A percentile compares a stretch with the other conserved stretches of the same genome.
phyloP scores from a whole-genome alignment of 176 grass and related monocot genomes.

The Rhynchospora breviuscula region DNA sequence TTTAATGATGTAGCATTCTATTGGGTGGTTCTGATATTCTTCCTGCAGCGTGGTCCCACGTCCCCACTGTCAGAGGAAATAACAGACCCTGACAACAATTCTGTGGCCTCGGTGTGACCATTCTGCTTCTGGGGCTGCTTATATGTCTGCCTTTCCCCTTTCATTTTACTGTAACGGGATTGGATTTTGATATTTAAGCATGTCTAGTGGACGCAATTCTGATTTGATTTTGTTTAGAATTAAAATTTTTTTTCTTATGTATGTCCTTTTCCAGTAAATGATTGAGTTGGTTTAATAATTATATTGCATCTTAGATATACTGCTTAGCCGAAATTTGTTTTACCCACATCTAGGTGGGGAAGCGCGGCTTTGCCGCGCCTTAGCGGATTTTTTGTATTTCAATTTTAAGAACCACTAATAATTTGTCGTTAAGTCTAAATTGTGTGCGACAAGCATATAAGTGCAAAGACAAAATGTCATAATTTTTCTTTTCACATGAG shows the following conservation, averaged over 20 bases:
- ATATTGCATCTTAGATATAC: no score
- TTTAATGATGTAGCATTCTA: constrained; percentile 80
- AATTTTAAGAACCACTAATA: no score
- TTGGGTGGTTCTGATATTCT: constrained; percentile 85
- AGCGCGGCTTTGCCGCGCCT: no score
- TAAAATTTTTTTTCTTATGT: not conserved
- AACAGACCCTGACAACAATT: constrained; percentile 63
- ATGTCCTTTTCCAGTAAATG: not conserved
- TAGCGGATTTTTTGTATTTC: no score
- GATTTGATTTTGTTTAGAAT: constrained; percentile 15
- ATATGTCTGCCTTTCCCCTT: constrained; percentile 78
- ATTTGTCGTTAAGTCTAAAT: no score
- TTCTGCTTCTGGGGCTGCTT: constrained; percentile 71
- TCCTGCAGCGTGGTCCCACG: constrained; percentile 77
- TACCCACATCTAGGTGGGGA: no score
- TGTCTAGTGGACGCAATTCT: not conserved
- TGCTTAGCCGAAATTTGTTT: no score
- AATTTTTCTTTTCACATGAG: no score
- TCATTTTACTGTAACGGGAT: constrained; percentile 51
- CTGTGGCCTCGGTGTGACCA: constrained; percentile 41
- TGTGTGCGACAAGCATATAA: no score
- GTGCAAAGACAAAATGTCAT: no score
- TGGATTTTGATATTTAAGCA: constrained; percentile 50
- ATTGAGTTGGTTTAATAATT: no score
- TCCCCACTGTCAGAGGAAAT: constrained; percentile 83